Percentiles rank a stretch among this genome's conserved stretches.
Evolutionary conservation across 192 early-diverging fungal species (phyloP).

Genomic region (Umbelopsis isabellina): DNA sequence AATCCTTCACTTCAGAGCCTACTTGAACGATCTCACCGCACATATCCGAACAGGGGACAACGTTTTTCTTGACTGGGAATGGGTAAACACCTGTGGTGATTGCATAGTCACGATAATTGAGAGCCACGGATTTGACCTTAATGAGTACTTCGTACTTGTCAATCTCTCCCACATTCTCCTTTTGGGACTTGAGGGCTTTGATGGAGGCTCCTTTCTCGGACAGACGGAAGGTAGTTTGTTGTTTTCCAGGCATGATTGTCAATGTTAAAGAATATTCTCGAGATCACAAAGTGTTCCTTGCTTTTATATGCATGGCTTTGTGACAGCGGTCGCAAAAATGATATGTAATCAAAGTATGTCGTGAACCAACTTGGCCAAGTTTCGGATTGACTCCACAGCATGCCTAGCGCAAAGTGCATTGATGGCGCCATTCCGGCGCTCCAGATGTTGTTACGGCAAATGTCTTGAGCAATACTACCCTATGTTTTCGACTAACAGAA

Average conservation of each 20-base stretch:
- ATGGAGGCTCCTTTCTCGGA: not conserved
- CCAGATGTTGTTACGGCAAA: no score
- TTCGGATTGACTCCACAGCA: no score
- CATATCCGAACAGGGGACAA: conserved; percentile 27
- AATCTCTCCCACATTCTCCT: not conserved
- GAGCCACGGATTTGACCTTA: conserved; percentile 17
- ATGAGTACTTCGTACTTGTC: conserved; percentile 16
- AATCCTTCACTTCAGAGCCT: conserved; percentile 3
- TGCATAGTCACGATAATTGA: conserved; percentile 21
- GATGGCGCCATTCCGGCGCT: no score
- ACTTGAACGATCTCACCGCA: conserved; percentile 18
- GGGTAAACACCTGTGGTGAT: conserved; percentile 6
- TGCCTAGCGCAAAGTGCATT: no score
- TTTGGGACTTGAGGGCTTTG: not conserved
- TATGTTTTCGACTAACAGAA: no score
- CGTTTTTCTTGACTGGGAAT: not conserved
- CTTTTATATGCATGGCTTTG: no score
- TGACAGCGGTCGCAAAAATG: no score
- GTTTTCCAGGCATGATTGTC: not conserved
- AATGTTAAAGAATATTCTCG: no score
- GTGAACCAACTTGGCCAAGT: no score
- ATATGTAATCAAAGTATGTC: no score
- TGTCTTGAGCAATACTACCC: no score
- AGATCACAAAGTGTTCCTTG: no score
- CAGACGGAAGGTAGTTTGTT: not conserved